Base-by-base conservation (phyloP, 768 basidiomycete genomes). In the Mycena alexandri region DNA sequence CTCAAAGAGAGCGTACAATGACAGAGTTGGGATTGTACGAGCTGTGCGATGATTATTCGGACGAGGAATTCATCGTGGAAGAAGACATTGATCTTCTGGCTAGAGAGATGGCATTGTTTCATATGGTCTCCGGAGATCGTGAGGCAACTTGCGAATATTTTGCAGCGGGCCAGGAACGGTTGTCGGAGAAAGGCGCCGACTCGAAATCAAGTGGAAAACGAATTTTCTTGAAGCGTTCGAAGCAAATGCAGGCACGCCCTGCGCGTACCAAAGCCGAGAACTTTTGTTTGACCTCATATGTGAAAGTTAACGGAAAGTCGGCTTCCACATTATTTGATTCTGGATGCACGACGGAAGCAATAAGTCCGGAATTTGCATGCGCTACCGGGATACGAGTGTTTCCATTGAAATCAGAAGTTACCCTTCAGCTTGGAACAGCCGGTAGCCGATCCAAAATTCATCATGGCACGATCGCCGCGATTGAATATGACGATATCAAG, bases 271-370 rank as follows among this genome's bases (percentile, higher is more conserved):
- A 34, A 17, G 34, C 34, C 7, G 33, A 54, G 19, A 54, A 54
- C n/a, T 54, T 54, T n/a, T 54, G 52, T 33, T 21, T 54, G 33
- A 54, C 52, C 7, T 5, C 52, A 8, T 38, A 36, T 54, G 52
- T 54, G 11, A 54, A 54, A n/a, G n/a, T 54, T 36, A 54, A 54
- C 24, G 24, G 48, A 9, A 50, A 14, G 14, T 9, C 4, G 12
- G 48, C 21, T 9, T 50, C 22, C 22, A 14, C 48, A 9, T 24
- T 50, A 25, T 50, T 50, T 50, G 48, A 50, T 14, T 50, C 48
- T 5, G 48, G 48, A 16, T 50, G 48, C 14, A 50, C 48, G 8
- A 50, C 48, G 3, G 48, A 50, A 24, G 48, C 48, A 8, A 6
- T 5, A 5, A 36, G 34, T 12, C 34, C 34, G 5, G 34, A 36